These are phyloP conservation scores for Blastomyces parvus DNA, from an alignment of 2,329 filamentous ascomycete genomes.

Conservation along the genomic window DNA sequence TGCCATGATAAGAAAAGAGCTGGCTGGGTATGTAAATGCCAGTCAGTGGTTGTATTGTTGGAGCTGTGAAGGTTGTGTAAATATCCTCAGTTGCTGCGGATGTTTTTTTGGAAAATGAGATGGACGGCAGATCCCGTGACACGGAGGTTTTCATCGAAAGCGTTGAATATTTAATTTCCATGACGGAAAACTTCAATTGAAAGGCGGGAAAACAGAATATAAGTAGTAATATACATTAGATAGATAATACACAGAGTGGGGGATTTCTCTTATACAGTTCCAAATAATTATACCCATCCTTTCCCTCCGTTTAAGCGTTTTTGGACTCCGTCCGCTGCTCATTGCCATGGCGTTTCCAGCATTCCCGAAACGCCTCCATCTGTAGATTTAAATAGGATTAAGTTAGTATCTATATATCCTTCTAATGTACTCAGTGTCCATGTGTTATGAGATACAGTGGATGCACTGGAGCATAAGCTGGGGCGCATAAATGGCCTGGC, in stretches of 20 bases:
- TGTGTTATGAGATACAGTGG: background rate
- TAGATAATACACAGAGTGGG: background rate
- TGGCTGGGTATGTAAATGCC: background rate
- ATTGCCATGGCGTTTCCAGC: conserved; percentile 87
- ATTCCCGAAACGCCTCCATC: conserved; percentile 84
- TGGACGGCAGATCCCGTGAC: background rate
- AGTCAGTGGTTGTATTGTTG: background rate
- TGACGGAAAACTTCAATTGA: background rate
- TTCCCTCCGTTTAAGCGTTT: conserved; percentile 41
- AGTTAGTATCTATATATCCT: background rate
- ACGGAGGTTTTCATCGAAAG: background rate
- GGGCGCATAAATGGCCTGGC: background rate
- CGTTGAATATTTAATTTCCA: background rate
- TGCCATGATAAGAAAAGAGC: conserved; percentile 8
- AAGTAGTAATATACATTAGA: background rate
- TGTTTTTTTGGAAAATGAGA: background rate
- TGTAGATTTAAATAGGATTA: conserved; percentile 30
- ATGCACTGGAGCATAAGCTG: background rate
- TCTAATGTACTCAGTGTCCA: background rate
- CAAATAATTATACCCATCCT: background rate
- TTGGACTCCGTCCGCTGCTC: conserved; percentile 70
- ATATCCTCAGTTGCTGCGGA: background rate
- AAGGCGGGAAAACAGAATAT: background rate
- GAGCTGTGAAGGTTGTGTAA: background rate
- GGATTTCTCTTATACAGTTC: background rate